Conservation (phyloP, 495 filamentous ascomycete species). For the Umbilicaria muhlenbergii region DNA sequence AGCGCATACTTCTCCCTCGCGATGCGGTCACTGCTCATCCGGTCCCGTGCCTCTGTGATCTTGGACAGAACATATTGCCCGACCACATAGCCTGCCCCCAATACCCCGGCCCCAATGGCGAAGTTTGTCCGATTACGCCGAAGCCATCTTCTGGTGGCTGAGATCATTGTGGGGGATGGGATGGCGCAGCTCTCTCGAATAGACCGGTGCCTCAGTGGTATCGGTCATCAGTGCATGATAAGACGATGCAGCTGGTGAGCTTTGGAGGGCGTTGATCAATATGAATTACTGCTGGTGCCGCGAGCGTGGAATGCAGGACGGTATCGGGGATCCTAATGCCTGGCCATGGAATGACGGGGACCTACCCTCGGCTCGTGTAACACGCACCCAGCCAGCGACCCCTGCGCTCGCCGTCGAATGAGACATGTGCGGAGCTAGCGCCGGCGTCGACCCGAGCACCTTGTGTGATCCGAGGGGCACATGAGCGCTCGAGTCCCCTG, state of each 20-base stretch:
- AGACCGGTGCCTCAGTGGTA: neutral
- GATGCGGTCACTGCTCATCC: slow-evolving; percentile 88
- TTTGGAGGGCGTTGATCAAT: neutral
- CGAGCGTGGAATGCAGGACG: no score
- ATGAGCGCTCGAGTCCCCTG: no score
- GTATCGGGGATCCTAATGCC: no score
- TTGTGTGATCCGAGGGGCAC: no score
- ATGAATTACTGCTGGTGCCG: no score
- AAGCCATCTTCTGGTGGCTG: slow-evolving; percentile 72
- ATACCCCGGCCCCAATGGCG: slow-evolving; percentile 69
- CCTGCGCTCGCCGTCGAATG: no score
- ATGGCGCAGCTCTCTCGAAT: slow-evolving; percentile 3
- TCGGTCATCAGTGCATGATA: neutral
- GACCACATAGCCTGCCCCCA: slow-evolving; percentile 83
- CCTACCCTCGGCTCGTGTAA: no score
- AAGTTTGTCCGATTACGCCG: slow-evolving; percentile 81
- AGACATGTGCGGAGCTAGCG: no score
- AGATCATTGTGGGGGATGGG: slow-evolving; percentile 47
- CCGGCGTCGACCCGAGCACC: no score
- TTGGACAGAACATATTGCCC: slow-evolving; percentile 84
- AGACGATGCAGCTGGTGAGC: neutral
- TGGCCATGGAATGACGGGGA: no score
- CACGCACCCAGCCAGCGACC: no score
- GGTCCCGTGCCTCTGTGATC: slow-evolving; percentile 81
- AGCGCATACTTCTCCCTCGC: slow-evolving; percentile 77